Evolutionary conservation across 139 green algal species (phyloP).

Genomic region (Axilococcus clingmanii): DNA sequence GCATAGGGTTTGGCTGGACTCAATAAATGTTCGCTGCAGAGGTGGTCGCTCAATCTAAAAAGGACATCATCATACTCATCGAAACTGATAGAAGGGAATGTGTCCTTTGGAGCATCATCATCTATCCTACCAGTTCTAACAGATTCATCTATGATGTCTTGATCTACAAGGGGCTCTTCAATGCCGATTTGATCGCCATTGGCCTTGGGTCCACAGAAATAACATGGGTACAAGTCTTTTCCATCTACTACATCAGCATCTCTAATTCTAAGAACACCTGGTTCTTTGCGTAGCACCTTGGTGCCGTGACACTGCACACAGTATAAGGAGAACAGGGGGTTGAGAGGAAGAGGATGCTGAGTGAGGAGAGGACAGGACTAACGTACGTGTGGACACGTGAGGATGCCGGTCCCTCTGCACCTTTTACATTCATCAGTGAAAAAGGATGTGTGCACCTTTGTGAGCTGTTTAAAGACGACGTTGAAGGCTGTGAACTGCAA

Average conservation of each 20-base stretch:
- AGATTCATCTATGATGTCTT: no score
- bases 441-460: slow-evolving; percentile 20
- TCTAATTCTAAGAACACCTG: slow-evolving; percentile 20
- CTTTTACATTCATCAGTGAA: slow-evolving; percentile 23
- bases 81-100: no score
- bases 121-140: no score
- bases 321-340: background rate
- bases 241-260: slow-evolving; percentile 21
- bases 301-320: slow-evolving; percentile 29
- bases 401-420: slow-evolving; percentile 27
- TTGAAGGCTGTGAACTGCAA: slow-evolving; percentile 33
- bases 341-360: no score
- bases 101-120: no score
- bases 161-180: slow-evolving; percentile 6
- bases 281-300: slow-evolving; percentile 22
- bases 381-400: slow-evolving; percentile 32
- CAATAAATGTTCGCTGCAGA: no score
- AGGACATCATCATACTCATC: no score
- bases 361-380: background rate
- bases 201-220: slow-evolving; percentile 26
- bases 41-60: no score
- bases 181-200: slow-evolving; percentile 8
- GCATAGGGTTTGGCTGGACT: no score
- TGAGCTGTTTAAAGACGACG: slow-evolving; percentile 38
- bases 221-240: slow-evolving; percentile 22